Conservation (phyloP, 2,329 filamentous ascomycete species). For the Colletotrichum nymphaeae region DNA sequence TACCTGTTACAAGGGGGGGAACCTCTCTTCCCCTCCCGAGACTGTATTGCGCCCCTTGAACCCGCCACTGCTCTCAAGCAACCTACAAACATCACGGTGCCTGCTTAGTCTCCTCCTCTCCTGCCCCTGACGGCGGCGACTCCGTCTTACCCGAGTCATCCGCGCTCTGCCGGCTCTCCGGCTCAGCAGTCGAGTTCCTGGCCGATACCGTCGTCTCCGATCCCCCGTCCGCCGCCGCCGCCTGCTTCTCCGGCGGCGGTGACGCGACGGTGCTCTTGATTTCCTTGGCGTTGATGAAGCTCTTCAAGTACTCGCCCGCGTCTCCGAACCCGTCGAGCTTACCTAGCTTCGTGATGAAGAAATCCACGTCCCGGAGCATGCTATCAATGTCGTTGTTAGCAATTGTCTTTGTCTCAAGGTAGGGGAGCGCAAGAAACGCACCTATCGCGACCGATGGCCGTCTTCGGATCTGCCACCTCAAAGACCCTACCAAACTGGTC, state of each 20-base stretch:
- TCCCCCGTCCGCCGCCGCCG: slow-evolving; percentile 10
- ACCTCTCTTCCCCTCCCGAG: background rate
- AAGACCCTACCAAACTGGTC: slow-evolving; percentile 82
- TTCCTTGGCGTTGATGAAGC: slow-evolving; percentile 72
- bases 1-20: background rate
- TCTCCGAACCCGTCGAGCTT: slow-evolving; percentile 85
- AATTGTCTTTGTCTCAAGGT: background rate
- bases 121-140: slow-evolving; percentile 12
- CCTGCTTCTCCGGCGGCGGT: slow-evolving; percentile 29
- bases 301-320: slow-evolving; percentile 75
- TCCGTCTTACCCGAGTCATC: slow-evolving; percentile 25
- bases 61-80: background rate
- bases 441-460: slow-evolving; percentile 77
- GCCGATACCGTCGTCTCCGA: slow-evolving; percentile 26
- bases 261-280: slow-evolving; percentile 44
- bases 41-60: background rate
- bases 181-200: slow-evolving; percentile 19
- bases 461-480: slow-evolving; percentile 72
- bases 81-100: slow-evolving; percentile 10
- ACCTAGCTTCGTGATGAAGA: slow-evolving; percentile 76
- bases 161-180: slow-evolving; percentile 26
- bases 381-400: slow-evolving; percentile 54
- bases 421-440: slow-evolving; percentile 53
- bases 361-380: slow-evolving; percentile 81
- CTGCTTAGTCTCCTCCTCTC: slow-evolving; percentile 33